Evolutionary conservation across 75 land plant species (phyloP).

Genomic region (Chamaecyparis obtusa): DNA sequence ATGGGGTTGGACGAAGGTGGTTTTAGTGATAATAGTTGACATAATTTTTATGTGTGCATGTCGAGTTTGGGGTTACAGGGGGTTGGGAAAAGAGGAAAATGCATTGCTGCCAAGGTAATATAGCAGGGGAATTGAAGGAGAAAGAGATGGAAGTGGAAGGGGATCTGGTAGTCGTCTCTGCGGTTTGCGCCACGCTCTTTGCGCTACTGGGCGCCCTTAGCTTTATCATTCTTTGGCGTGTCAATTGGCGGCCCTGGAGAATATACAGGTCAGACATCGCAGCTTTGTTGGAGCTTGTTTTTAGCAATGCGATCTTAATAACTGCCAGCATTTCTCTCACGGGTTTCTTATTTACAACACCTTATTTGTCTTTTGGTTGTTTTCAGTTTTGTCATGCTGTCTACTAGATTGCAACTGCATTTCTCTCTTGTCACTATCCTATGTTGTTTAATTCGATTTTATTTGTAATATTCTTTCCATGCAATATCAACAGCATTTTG

Average conservation of each 20-base stretch:
- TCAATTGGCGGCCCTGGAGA: constrained; percentile 98
- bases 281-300: background rate
- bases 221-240: constrained; percentile 71
- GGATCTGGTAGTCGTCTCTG: constrained; percentile 57
- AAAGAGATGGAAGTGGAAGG: constrained; percentile 26
- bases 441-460: background rate
- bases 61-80: background rate
- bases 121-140: background rate
- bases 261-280: constrained; percentile 67
- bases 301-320: background rate
- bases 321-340: background rate
- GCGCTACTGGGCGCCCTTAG: constrained; percentile 60
- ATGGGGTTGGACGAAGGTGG: no score
- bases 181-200: constrained; percentile 66
- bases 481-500: background rate
- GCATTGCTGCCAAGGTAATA: background rate
- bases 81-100: no score
- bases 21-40: background rate
- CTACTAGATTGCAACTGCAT: background rate
- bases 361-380: background rate
- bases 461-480: background rate
- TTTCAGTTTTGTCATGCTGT: background rate
- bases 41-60: no score
- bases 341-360: background rate
- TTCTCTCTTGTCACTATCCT: background rate